These are phyloP conservation scores for Lachnellula arida DNA, from an alignment of 2,329 filamentous ascomycete species.

Conservation along the genomic window DNA sequence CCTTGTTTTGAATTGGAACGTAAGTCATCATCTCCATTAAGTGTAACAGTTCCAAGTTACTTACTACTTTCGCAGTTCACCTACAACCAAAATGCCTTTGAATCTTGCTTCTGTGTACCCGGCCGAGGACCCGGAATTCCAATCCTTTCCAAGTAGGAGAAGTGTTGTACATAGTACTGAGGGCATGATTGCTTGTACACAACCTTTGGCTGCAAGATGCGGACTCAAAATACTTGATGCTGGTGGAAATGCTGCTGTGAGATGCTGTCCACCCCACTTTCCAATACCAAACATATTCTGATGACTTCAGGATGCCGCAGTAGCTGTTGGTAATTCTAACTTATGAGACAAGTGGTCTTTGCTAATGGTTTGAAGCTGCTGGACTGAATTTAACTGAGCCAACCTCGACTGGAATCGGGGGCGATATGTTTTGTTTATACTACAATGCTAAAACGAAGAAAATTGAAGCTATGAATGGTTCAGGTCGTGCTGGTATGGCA, in stretches of 20 bases:
- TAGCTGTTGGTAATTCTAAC: slow-evolving; percentile 67
- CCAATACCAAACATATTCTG: slow-evolving; percentile 4
- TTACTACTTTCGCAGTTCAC: slow-evolving; percentile 10
- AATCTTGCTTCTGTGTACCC: slow-evolving; percentile 31
- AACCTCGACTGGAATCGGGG: slow-evolving; percentile 87
- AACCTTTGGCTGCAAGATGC: slow-evolving; percentile 84
- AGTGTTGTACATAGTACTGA: slow-evolving; percentile 92
- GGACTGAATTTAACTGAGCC: slow-evolving; percentile 93
- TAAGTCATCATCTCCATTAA: background rate
- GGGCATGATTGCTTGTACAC: slow-evolving; percentile 85
- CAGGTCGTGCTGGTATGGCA: slow-evolving; percentile 72
- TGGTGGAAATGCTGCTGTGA: slow-evolving; percentile 88
- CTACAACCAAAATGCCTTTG: slow-evolving; percentile 25
- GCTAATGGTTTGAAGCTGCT: slow-evolving; percentile 54
- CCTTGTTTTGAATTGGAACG: background rate
- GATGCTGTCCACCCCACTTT: slow-evolving; percentile 31
- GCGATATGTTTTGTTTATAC: slow-evolving; percentile 94
- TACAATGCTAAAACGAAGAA: slow-evolving; percentile 80
- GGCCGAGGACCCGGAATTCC: slow-evolving; percentile 41
- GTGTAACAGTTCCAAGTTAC: background rate
- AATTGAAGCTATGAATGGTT: slow-evolving; percentile 85
- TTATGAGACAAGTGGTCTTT: background rate
- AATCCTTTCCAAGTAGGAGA: slow-evolving; percentile 70
- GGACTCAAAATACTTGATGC: slow-evolving; percentile 79
- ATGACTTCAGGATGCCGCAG: slow-evolving; percentile 74